Conservation (phyloP, 2,329 filamentous ascomycete species). For the Hypoxylon sp. region DNA sequence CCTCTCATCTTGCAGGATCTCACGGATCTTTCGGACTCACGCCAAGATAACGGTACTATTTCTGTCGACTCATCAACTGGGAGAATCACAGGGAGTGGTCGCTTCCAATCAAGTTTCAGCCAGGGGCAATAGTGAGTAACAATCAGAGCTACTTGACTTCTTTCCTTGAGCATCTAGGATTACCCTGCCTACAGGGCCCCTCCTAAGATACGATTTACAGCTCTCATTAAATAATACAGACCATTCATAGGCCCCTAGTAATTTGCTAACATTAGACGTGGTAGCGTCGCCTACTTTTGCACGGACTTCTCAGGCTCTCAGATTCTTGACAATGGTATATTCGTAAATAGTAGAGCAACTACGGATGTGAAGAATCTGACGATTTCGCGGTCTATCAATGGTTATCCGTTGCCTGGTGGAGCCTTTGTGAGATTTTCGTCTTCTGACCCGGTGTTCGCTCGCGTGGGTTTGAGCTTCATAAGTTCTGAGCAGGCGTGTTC, state of each 20-base stretch:
- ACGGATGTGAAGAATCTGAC: slow-evolving; percentile 63
- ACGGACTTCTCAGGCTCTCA: slow-evolving; percentile 74
- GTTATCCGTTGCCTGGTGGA: slow-evolving; percentile 70
- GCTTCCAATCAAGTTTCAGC: slow-evolving; percentile 76
- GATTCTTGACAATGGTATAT: slow-evolving; percentile 73
- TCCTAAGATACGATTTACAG: background rate
- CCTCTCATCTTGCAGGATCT: slow-evolving; percentile 77
- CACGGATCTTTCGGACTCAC: slow-evolving; percentile 73
- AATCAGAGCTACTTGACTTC: background rate
- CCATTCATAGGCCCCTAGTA: background rate
- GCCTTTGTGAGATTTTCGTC: slow-evolving; percentile 74
- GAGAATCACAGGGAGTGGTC: slow-evolving; percentile 73
- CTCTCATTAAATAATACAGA: background rate
- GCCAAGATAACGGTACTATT: slow-evolving; percentile 70
- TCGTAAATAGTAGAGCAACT: slow-evolving; percentile 69
- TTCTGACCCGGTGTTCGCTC: slow-evolving; percentile 68
- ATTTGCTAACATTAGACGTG: slow-evolving; percentile 7
- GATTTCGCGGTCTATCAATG: slow-evolving; percentile 66
- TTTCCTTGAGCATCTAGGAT: background rate
- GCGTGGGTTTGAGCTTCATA: slow-evolving; percentile 80
- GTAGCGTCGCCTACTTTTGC: slow-evolving; percentile 70
- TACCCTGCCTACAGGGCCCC: background rate
- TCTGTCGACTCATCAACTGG: slow-evolving; percentile 69
- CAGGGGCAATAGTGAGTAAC: slow-evolving; percentile 66
- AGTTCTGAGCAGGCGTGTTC: slow-evolving; percentile 75